Evolutionary conservation across 306 rosid species (phyloP), one percentile per base, ranked within the genome.

Genomic region (Macrotyloma uniflorum): DNA sequence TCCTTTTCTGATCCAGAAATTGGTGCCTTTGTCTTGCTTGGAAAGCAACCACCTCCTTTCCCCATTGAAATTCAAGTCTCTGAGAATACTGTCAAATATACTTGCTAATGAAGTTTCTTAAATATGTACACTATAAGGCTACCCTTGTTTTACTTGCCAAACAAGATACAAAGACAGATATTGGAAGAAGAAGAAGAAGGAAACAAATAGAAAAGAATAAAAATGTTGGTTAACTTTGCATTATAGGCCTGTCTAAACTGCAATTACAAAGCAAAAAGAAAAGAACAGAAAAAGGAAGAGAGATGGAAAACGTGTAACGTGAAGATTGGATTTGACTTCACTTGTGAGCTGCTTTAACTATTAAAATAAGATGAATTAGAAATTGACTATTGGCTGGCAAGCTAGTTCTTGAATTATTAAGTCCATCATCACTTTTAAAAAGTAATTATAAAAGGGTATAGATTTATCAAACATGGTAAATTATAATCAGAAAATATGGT

Each of bases 41-140:
- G 93, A 26, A 88, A 40, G 65, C 97, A 92, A 16, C 97, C 97
- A 8, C 90, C 79, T 30, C 97, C 97, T 86, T 87, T 91, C 23
- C 97, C 91, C 97, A 90, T 90, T 33, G 53, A 49, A 78, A 80
- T 45, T 66, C 66, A 67, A 77, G 43, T 19, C 59, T 61, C 0
- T 32, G 20, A 36, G 26, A 6, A 53, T n/a, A 18, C 45, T 59
- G 0, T 61, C 50, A 63, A 71, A 64, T 6, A 42, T 49, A 36
- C 13, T 42, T 43, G 67, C 51, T 51, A 2, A 50, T 43, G 8
- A 23, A 58, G 54, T 30, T 66, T 65, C 33, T 46, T 3, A 58
- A 30, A 59, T 11, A 26, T 30, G 53, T 28, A 22, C 30, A 71
- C 42, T 42, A 74, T 72, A 54, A 57, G 46, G 26, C 7, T 40